Base-by-base conservation (phyloP, 768 basidiomycete species). In the Leccinum disarticulatum region DNA sequence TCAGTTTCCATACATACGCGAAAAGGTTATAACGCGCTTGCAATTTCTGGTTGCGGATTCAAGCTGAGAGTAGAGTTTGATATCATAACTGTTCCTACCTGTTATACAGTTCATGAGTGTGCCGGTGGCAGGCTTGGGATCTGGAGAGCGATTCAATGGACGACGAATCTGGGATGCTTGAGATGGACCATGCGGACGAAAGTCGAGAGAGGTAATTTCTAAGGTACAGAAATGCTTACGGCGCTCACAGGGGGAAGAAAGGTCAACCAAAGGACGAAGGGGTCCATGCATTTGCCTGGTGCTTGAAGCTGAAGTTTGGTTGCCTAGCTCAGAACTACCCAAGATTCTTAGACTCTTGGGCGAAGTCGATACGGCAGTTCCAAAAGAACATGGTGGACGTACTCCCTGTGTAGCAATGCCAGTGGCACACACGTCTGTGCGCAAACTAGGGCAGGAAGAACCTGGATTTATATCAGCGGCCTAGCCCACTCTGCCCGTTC, bases 151-250 rank as follows among this genome's bases (percentile, higher is more conserved):
- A 36, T 17, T 33, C 38, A 2, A 36, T n/a, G 13, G 38, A 63
- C 38, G 54, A 46, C 8, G 48, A 46, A 51, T 49, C 19, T 38
- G 47, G 54, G 22, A 31, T 51, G 61, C 13, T 61, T 3, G 38
- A 61, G 35, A 49, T 27, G 25, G 49, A 28, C 33, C 6, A 38
- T 17, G 17, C 5, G 36, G 14, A 15, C 36, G 14, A 6, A 7
- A 10, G 41, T 6, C 9, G n/a, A 43, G 41, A 19, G 43, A 46
- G 43, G n/a, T 17, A 10, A 10, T 19, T 50, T 53, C 10, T 33
- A 57, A 50, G 53, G 61, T 7, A 48, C 60, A 38, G 41, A 31
- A 48, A 63, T 63, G 11, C 55, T 58, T 51, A 31, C 61, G 27
- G 41, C 61, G 8, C 61, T 63, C 11, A 41, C 53, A n/a, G 27